These are phyloP conservation scores for Stellera chamaejasme DNA, from an alignment of 345 rosid species.

Conservation along the genomic window DNA sequence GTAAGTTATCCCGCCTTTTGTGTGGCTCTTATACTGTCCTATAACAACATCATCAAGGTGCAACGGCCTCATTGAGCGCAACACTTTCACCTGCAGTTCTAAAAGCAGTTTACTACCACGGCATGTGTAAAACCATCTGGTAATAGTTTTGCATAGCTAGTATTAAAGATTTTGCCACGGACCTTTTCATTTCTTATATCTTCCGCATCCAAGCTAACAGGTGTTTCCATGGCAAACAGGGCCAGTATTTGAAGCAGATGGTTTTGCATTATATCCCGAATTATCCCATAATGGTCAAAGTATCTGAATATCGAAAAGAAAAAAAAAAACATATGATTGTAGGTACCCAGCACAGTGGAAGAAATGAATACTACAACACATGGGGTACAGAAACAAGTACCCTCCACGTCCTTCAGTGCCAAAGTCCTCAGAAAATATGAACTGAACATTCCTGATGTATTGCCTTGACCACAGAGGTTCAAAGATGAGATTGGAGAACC, in stretches of 20 bases:
- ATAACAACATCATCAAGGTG: conserved; percentile 67
- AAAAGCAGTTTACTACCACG: conserved; percentile 10
- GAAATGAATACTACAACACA: background rate
- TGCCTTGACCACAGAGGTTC: conserved; percentile 97
- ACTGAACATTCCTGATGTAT: conserved; percentile 85
- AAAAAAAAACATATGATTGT: background rate
- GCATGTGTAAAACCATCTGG: background rate
- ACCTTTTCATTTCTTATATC: conserved; percentile 98
- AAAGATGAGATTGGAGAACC: conserved; percentile 96
- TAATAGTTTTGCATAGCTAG: background rate
- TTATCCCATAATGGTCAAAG: conserved; percentile 89
- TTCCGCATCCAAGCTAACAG: conserved; percentile 97
- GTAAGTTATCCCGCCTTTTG: conserved; percentile 67
- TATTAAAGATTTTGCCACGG: background rate
- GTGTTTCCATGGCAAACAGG: conserved; percentile 99
- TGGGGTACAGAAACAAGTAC: conserved; percentile 29
- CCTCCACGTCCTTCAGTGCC: conserved; percentile 99
- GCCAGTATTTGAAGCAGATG: conserved; percentile 98
- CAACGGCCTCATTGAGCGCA: conserved; percentile 91
- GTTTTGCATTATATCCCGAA: conserved; percentile 98
- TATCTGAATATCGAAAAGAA: conserved; percentile 38
- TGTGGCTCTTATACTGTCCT: conserved; percentile 96
- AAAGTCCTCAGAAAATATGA: conserved; percentile 94
- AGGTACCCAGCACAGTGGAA: background rate
- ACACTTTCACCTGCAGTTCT: conserved; percentile 73